Conservation (phyloP, 768 basidiomycete genomes). For the Paxillus rubicundulus region DNA sequence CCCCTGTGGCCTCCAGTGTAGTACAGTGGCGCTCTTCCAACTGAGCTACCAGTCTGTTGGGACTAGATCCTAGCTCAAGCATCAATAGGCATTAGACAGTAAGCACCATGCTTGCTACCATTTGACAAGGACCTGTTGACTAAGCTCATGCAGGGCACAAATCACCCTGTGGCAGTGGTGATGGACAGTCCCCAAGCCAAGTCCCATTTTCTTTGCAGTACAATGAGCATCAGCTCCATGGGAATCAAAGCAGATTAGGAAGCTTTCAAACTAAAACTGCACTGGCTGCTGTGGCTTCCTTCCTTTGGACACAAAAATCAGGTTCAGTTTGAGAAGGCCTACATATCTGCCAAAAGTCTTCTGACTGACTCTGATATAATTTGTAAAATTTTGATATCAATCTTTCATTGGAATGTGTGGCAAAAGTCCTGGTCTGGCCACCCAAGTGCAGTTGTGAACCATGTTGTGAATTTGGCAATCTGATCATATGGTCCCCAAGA, state of each 20-base stretch:
- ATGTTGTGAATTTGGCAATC: background rate
- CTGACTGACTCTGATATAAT: conserved; percentile 1
- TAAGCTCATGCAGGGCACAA: conserved; percentile 16
- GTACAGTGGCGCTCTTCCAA: too few relatives aligned
- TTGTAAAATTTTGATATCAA: background rate
- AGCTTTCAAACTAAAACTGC: conserved; percentile 19
- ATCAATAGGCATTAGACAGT: too few relatives aligned
- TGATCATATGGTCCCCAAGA: background rate
- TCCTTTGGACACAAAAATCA: conserved; percentile 14
- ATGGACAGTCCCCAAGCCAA: conserved; percentile 20
- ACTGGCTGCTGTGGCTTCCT: conserved; percentile 21
- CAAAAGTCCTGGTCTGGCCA: background rate
- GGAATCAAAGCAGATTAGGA: conserved; percentile 21
- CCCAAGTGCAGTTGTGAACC: background rate
- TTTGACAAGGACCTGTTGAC: conserved; percentile 3
- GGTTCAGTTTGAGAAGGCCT: conserved; percentile 8
- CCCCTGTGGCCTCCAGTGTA: too few relatives aligned
- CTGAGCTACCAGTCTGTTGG: too few relatives aligned
- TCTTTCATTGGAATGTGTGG: background rate
- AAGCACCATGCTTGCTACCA: too few relatives aligned
- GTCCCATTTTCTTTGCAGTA: conserved; percentile 14
- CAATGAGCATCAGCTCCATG: conserved; percentile 12
- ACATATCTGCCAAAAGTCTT: conserved; percentile 11
- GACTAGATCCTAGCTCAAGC: too few relatives aligned
- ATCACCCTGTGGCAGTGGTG: conserved; percentile 17